Evolutionary conservation across 2,329 filamentous ascomycete species (phyloP), one percentile per base, ranked within the genome.

Genomic region (Sarocladium oryzae): DNA sequence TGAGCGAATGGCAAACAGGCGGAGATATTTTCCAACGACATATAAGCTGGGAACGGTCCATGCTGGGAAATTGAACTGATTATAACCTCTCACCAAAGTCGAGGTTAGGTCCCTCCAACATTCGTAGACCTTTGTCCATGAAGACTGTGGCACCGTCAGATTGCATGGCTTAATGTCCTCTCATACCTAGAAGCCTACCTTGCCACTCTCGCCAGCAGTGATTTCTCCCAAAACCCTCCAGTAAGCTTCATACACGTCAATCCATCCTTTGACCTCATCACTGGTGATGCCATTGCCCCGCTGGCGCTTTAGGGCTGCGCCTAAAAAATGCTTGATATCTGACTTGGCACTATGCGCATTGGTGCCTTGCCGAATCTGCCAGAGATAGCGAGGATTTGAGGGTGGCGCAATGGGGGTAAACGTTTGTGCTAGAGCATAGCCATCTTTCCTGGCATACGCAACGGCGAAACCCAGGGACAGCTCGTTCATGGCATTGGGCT

Each of bases 41-140:
- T 97, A 97, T 35, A 99, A 76, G 63, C 88, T 91, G 3, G 93
- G 91, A 49, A 99, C 83, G 0, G 90, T 93, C 92, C 93, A 99
- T 28, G 89, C 85, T 57, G 89, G 84, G 60, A 97, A 89, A 2
- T 81, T 78, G 51, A 77, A 75, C 57, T 79, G 85, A 32, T 84
- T 85, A 65, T 96, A 96, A 28, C 89, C 90, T 57, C 89, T 82
- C 53, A 91, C 84, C 35, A 97, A 74, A 45, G 77, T 74, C 56
- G 86, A 87, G 41, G 87, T 82, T 55, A 97, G 64, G 36, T 95
- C 88, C 63, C 89, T 95, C 91, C 93, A 97, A 10, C 84, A 73
- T 55, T 90, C 86, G 63, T 96, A 99, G 0, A 91, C 87, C 51
- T 80, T 85, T n/a, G 78, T 78, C 84, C 88, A 95, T 53, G 87